A percentile compares a stretch with the other conserved stretches of the same genome.
phyloP scores from a whole-genome alignment of 2,329 filamentous ascomycete species.

The Stromatinia cepivora region DNA sequence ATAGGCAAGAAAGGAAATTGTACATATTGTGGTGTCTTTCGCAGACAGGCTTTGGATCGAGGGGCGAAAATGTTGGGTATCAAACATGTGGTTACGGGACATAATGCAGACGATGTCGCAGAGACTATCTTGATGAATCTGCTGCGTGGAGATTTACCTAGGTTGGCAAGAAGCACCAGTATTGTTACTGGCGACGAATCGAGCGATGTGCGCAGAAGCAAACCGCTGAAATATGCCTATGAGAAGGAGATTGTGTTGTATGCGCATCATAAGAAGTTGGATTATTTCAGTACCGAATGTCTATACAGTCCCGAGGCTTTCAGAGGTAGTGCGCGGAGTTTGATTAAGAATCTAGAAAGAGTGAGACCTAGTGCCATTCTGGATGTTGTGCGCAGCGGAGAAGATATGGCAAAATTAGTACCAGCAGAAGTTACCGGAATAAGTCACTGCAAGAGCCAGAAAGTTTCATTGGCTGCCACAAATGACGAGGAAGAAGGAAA shows the following conservation, averaged over 20 bases:
- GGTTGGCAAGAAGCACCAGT: conserved; percentile 82
- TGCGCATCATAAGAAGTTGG: conserved; percentile 92
- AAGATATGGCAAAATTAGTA: conserved; percentile 92
- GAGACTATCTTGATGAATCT: conserved; percentile 99
- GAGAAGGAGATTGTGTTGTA: conserved; percentile 99
- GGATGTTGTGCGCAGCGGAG: conserved; percentile 90
- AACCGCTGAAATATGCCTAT: conserved; percentile 96
- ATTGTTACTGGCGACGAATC: conserved; percentile 77
- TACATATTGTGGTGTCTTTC: conserved; percentile 97
- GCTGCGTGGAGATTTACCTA: conserved; percentile 82
- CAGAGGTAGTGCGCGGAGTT: conserved; percentile 80
- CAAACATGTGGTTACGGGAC: conserved; percentile 91
- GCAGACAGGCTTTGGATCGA: conserved; percentile 88
- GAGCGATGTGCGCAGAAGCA: conserved; percentile 92
- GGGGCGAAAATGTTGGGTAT: conserved; percentile 86
- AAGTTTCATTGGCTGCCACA: conserved; percentile 40
- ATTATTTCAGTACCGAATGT: conserved; percentile 98
- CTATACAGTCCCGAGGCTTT: conserved; percentile 98
- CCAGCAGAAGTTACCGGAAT: conserved; percentile 56
- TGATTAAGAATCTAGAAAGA: conserved; percentile 94
- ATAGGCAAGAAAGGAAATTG: conserved; percentile 98
- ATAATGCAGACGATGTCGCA: conserved; percentile 96
- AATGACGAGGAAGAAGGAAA: conserved; percentile 50
- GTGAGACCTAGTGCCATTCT: conserved; percentile 92
- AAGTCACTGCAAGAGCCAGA: conserved; percentile 50